Evolutionary conservation across 768 basidiomycete genomes (phyloP).

Genomic region (Russula abietina): DNA sequence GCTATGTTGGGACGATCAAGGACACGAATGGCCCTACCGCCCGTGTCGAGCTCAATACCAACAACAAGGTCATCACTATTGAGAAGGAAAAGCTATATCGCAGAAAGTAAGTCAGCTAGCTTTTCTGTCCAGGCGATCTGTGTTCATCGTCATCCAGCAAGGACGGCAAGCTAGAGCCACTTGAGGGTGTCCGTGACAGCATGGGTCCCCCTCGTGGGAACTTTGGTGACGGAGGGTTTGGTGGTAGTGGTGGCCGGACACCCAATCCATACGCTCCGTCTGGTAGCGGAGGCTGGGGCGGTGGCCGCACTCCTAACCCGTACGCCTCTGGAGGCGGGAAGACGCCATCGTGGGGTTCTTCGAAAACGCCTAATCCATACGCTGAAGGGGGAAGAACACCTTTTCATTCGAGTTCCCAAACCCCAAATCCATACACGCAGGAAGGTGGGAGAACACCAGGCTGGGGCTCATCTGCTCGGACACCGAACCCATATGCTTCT

Average conservation of each 20-base stretch:
- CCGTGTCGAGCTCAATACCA: conserved; percentile 85
- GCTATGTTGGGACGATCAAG: conserved; percentile 87
- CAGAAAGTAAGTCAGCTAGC: conserved; percentile 50
- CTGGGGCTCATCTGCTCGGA: conserved; percentile 45
- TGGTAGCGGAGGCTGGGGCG: conserved; percentile 26
- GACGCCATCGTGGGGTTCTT: conserved; percentile 25
- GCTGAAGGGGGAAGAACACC: conserved; percentile 61
- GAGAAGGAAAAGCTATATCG: conserved; percentile 73
- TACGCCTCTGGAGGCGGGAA: conserved; percentile 32
- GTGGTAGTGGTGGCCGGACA: conserved; percentile 17
- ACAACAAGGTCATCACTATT: conserved; percentile 84
- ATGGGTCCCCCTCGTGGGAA: conserved; percentile 35
- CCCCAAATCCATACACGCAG: conserved; percentile 63
- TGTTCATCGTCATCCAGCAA: conserved; percentile 37
- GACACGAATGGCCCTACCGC: conserved; percentile 86
- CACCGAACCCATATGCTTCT: conserved; percentile 47
- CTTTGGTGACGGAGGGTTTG: conserved; percentile 24
- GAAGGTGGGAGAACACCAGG: conserved; percentile 47
- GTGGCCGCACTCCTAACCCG: conserved; percentile 34
- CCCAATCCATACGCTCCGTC: conserved; percentile 18
- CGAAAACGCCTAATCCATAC: conserved; percentile 66
- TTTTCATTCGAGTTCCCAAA: conserved; percentile 57
- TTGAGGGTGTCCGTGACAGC: conserved; percentile 36
- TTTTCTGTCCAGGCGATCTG: neutral
- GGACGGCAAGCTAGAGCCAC: conserved; percentile 48